phyloP scores from a whole-genome alignment of 768 basidiomycete genomes.

The Hygrocybe punicea region DNA sequence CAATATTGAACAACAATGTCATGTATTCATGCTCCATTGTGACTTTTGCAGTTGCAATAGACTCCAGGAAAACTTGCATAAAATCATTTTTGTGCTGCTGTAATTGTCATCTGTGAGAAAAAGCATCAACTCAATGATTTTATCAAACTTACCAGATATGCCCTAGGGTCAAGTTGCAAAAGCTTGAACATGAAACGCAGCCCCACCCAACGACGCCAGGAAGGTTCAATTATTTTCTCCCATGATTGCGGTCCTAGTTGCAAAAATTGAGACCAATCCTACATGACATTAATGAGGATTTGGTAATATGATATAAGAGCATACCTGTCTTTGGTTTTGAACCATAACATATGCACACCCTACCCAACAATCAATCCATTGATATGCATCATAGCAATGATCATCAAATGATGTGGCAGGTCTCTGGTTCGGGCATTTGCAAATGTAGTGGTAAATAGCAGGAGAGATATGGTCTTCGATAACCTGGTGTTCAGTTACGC shows the following conservation, averaged over 20 bases:
- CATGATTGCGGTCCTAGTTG: constrained; percentile 50
- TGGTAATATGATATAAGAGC: constrained; percentile 7
- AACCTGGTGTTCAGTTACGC: constrained; percentile 35
- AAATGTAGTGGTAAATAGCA: constrained; percentile 8
- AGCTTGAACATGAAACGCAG: constrained; percentile 58
- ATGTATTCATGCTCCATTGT: constrained; percentile 60
- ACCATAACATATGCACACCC: constrained; percentile 63
- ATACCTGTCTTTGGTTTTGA: constrained; percentile 27
- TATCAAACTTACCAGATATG: constrained; percentile 50
- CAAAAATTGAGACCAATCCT: constrained; percentile 66
- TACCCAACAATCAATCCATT: constrained; percentile 71
- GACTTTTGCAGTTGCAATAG: constrained; percentile 45
- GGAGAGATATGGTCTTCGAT: constrained; percentile 42
- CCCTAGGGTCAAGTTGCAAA: constrained; percentile 55
- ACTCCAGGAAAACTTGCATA: constrained; percentile 51
- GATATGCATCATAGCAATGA: constrained; percentile 41
- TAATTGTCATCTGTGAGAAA: not conserved
- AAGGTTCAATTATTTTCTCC: constrained; percentile 50
- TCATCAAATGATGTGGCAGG: constrained; percentile 16
- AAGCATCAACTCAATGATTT: not conserved
- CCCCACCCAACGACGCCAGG: constrained; percentile 55
- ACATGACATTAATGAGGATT: not conserved
- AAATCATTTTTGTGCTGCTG: constrained; percentile 51
- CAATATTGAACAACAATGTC: constrained; percentile 55
- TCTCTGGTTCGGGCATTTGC: constrained; percentile 40